Percentiles rank a stretch among this genome's conserved stretches.
These are phyloP conservation scores for Chimonanthus praecox DNA, from an alignment of 164 flowering plant species.

Conservation along the genomic window DNA sequence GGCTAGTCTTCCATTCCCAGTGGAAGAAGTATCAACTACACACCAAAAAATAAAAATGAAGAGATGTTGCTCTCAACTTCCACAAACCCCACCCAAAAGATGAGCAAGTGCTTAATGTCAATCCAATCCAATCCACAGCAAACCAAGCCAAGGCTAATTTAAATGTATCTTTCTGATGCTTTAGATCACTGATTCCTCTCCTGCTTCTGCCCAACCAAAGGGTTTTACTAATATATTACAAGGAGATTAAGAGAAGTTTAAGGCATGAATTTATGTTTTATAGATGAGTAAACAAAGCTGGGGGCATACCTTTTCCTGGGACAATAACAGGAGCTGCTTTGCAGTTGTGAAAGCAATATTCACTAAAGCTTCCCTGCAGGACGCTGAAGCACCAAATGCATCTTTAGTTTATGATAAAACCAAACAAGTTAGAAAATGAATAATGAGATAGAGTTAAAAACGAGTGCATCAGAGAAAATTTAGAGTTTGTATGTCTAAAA, in stretches of 20 bases:
- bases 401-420: neutral
- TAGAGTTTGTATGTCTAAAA: too few relatives aligned
- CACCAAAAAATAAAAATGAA: neutral
- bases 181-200: constrained; percentile 35
- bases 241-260: neutral
- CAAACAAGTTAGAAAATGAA: too few relatives aligned
- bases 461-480: too few relatives aligned
- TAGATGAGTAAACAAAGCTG: neutral
- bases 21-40: too few relatives aligned
- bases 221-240: neutral
- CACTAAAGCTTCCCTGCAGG: constrained; percentile 79
- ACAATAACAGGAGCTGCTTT: constrained; percentile 79
- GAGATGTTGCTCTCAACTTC: neutral
- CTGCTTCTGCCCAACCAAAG: constrained; percentile 31
- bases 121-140: neutral
- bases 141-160: neutral
- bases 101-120: neutral
- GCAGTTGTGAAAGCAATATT: constrained; percentile 81
- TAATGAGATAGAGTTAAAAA: too few relatives aligned
- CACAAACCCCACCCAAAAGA: neutral
- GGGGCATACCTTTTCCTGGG: constrained; percentile 67
- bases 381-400: constrained; percentile 39
- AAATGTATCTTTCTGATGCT: too few relatives aligned
- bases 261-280: neutral
- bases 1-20: too few relatives aligned